Evolutionary conservation across 2,329 filamentous ascomycete species (phyloP).

Genomic region (Amauroascus niger): DNA sequence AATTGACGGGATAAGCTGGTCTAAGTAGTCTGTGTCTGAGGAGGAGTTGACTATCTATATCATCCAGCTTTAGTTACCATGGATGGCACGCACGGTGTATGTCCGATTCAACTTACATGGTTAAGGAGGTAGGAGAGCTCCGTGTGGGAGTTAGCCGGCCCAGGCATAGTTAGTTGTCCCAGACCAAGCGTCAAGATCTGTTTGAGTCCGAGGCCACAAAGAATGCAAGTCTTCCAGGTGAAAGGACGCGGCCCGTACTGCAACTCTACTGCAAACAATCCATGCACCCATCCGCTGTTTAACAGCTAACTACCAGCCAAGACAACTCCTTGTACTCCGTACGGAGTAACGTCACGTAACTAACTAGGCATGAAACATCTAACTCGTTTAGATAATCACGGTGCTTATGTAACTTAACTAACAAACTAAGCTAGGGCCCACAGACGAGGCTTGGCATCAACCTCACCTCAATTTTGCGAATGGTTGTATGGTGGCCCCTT

Average conservation of each 20-base stretch:
- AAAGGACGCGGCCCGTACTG: no score
- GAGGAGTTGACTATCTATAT: conserved; percentile 80
- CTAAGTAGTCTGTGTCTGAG: conserved; percentile 86
- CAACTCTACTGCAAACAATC: neutral
- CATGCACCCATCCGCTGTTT: neutral
- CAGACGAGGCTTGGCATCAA: conserved; percentile 1
- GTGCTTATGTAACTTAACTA: neutral
- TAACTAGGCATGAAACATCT: no score
- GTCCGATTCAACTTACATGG: conserved; percentile 25
- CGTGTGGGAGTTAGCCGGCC: conserved; percentile 20
- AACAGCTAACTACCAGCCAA: neutral
- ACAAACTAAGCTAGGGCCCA: neutral
- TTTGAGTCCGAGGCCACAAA: neutral
- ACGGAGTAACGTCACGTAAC: no score
- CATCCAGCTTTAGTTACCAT: neutral
- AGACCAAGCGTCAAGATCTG: no score
- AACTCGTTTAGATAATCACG: no score
- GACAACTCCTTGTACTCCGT: no score
- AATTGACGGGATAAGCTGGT: conserved; percentile 87
- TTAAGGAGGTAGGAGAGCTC: conserved; percentile 34
- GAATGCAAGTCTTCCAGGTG: neutral
- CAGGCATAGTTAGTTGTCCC: conserved; percentile 6
- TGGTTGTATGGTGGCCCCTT: no score
- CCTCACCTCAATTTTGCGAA: neutral
- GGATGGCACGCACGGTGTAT: neutral